Conservation (phyloP, 768 basidiomycete genomes). For the Filobasidium wieringae region DNA sequence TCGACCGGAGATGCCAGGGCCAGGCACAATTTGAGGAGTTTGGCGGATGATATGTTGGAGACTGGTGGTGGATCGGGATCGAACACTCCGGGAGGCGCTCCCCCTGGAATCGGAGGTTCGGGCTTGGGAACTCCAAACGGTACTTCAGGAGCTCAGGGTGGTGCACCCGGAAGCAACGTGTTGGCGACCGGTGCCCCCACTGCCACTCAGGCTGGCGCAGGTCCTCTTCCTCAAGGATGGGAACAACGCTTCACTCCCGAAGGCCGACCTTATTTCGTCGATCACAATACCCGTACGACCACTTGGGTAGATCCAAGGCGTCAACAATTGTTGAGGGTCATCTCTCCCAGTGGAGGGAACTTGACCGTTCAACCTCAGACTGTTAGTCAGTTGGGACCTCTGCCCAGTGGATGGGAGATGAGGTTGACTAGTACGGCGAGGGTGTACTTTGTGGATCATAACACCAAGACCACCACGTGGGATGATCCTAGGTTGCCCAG, state of each 20-base stretch:
- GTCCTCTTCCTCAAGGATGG: slow-evolving; percentile 91
- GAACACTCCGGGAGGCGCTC: slow-evolving; percentile 39
- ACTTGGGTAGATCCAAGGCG: slow-evolving; percentile 99
- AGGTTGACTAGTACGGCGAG: slow-evolving; percentile 93
- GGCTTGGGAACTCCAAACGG: slow-evolving; percentile 24
- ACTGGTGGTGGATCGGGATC: slow-evolving; percentile 40
- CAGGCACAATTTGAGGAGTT: slow-evolving; percentile 38
- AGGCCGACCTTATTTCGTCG: slow-evolving; percentile 96
- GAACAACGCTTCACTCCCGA: slow-evolving; percentile 98
- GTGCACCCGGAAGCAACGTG: slow-evolving; percentile 1
- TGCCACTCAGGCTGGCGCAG: slow-evolving; percentile 61
- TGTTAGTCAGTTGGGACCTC: slow-evolving; percentile 88
- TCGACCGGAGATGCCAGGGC: slow-evolving; percentile 37
- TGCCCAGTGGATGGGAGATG: slow-evolving; percentile 99
- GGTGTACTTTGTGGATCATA: slow-evolving; percentile 99
- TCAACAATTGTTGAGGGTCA: slow-evolving; percentile 89
- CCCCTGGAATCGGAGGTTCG: slow-evolving; percentile 16
- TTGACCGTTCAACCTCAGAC: slow-evolving; percentile 82
- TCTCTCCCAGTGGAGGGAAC: slow-evolving; percentile 80
- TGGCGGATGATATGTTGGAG: slow-evolving; percentile 41
- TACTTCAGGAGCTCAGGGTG: slow-evolving; percentile 19
- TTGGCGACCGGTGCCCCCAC: slow-evolving; percentile 27
- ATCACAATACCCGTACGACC: slow-evolving; percentile 97
- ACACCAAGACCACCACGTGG: slow-evolving; percentile 99
- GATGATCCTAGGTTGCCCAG: slow-evolving; percentile 95